These are phyloP conservation scores for Dioscorea alata DNA, from an alignment of 106 monocot genomes.

Conservation along the genomic window DNA sequence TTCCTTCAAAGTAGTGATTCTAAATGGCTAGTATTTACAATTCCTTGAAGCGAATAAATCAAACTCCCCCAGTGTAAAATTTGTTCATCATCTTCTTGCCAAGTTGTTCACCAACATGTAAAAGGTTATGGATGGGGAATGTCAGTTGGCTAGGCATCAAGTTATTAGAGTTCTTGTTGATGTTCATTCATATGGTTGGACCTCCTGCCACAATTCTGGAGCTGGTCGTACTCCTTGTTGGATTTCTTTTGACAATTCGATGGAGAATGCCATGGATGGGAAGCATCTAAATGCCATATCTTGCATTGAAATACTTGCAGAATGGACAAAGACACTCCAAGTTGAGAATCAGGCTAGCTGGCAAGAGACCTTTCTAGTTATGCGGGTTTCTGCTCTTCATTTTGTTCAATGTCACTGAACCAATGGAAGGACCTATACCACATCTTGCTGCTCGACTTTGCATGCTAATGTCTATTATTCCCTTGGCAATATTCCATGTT, in stretches of 20 bases:
- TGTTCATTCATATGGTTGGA: slow-evolving; percentile 19
- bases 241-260: slow-evolving; percentile 74
- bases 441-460: slow-evolving; percentile 81
- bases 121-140: slow-evolving; percentile 26
- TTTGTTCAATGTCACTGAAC: slow-evolving; percentile 70
- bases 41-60: slow-evolving; percentile 46
- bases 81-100: slow-evolving; percentile 24
- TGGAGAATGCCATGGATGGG: slow-evolving; percentile 94
- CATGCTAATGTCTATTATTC: slow-evolving; percentile 73
- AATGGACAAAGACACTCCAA: slow-evolving; percentile 68
- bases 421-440: slow-evolving; percentile 82
- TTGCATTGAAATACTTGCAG: slow-evolving; percentile 71
- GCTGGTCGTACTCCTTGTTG: slow-evolving; percentile 54
- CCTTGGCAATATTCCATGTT: slow-evolving; percentile 58
- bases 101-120: slow-evolving; percentile 44
- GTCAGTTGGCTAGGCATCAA: slow-evolving; percentile 24
- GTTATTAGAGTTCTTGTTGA: slow-evolving; percentile 50
- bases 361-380: slow-evolving; percentile 93
- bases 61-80: slow-evolving; percentile 28
- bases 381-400: slow-evolving; percentile 82
- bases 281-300: slow-evolving; percentile 66
- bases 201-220: slow-evolving; percentile 30
- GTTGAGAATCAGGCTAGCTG: slow-evolving; percentile 79
- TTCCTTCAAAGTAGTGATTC: too few relatives aligned
- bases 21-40: too few relatives aligned